Evolutionary conservation across 257 asterid species (phyloP).

Genomic region (Solanum chaucha): DNA sequence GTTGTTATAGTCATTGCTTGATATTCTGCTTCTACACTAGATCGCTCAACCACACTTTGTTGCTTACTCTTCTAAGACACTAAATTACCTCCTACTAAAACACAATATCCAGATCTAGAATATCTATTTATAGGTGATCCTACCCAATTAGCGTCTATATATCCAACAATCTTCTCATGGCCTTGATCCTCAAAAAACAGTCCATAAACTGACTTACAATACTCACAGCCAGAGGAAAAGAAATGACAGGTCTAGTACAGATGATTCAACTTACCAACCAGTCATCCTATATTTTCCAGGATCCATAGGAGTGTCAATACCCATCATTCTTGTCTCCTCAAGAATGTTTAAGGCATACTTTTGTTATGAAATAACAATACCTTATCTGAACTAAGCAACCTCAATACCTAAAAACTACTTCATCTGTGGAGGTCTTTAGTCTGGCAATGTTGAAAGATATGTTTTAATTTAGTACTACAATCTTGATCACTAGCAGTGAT

Average conservation of each 20-base stretch:
- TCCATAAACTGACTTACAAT: background rate
- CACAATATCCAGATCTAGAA: background rate
- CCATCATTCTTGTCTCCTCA: background rate
- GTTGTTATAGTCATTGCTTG: background rate
- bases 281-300: background rate
- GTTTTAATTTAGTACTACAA: background rate
- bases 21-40: background rate
- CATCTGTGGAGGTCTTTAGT: background rate
- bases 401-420: background rate
- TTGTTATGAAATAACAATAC: background rate
- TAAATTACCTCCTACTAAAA: background rate
- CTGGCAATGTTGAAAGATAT: background rate
- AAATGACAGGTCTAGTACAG: background rate
- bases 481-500: background rate
- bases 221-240: background rate
- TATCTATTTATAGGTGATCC: background rate
- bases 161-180: background rate
- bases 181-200: background rate
- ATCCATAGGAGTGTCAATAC: background rate
- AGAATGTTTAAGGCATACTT: background rate
- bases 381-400: background rate
- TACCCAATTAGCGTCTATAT: background rate
- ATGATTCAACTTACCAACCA: background rate
- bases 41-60: background rate
- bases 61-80: background rate